A percentile compares a stretch with the other conserved stretches of the same genome.
These are phyloP conservation scores for Murraya koenigii DNA, from an alignment of 345 rosid species.

Conservation along the genomic window DNA sequence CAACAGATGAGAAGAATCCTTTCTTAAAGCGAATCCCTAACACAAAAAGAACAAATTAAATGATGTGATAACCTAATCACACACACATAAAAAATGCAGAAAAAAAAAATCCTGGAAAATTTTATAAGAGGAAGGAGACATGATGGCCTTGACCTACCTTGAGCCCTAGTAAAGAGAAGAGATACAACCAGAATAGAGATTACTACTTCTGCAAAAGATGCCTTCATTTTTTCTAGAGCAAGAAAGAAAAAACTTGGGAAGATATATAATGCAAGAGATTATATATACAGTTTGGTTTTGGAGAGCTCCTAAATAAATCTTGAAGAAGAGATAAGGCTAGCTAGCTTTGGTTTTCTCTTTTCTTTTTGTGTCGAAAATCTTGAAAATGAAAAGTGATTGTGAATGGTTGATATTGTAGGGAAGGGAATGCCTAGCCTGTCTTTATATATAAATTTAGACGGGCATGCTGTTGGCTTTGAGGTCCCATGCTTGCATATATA, in stretches of 20 bases:
- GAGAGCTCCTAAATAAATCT: not conserved
- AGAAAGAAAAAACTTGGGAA: not conserved
- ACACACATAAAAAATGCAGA: not conserved
- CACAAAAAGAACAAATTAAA: not conserved
- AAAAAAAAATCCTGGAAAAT: not conserved
- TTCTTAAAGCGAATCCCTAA: constrained; percentile 17
- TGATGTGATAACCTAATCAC: constrained; percentile 3
- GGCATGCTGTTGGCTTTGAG: not conserved
- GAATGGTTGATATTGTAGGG: not conserved
- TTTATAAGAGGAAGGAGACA: not conserved
- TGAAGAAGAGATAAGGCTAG: not conserved
- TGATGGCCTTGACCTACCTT: constrained; percentile 18
- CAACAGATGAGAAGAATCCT: constrained; percentile 10
- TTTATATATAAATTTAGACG: not conserved
- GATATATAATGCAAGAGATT: not conserved
- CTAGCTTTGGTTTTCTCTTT: not conserved
- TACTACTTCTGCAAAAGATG: not conserved
- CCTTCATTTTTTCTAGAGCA: constrained; percentile 8
- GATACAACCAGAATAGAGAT: constrained; percentile 23
- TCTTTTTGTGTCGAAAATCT: not conserved
- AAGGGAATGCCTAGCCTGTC: not conserved
- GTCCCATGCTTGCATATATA: not conserved
- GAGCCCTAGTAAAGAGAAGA: constrained; percentile 9
- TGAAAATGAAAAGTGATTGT: not conserved
- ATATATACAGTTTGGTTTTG: not conserved